Conservation (phyloP, 225 moss, liverwort and hornwort species). For the Pseudoscleropodium purum region DNA sequence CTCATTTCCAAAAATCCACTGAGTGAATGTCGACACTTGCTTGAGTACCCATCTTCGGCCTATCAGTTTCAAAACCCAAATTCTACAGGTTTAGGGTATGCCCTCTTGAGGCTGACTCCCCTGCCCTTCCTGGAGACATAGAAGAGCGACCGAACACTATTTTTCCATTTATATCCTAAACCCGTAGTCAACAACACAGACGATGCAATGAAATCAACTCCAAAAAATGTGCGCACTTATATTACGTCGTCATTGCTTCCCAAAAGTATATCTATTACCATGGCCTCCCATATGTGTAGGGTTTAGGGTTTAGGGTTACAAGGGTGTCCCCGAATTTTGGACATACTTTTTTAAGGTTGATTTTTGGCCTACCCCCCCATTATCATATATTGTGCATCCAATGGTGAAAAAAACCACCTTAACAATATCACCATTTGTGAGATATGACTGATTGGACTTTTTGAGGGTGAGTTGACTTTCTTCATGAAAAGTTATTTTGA, state of each 20-base stretch:
- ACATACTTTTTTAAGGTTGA: too few species aligned
- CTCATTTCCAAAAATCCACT: slow-evolving; percentile 62
- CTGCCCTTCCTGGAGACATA: slow-evolving; percentile 88
- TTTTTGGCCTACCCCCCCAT: too few species aligned
- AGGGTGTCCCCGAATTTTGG: too few species aligned
- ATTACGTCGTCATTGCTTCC: slow-evolving; percentile 74
- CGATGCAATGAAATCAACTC: slow-evolving; percentile 70
- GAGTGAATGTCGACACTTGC: slow-evolving; percentile 82
- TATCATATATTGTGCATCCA: too few species aligned
- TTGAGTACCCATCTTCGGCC: slow-evolving; percentile 87
- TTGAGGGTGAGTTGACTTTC: too few species aligned
- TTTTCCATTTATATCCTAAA: slow-evolving; percentile 97
- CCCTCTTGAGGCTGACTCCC: slow-evolving; percentile 79
- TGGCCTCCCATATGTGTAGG: slow-evolving; percentile 73
- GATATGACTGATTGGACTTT: too few species aligned
- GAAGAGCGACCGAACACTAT: slow-evolving; percentile 88
- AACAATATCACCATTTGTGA: too few species aligned
- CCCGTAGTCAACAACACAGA: slow-evolving; percentile 90
- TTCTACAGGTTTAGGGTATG: slow-evolving; percentile 69
- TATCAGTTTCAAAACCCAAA: slow-evolving; percentile 83
- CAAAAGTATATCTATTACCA: slow-evolving; percentile 78
- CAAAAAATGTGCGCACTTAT: slow-evolving; percentile 78
- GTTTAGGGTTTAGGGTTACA: too few species aligned
- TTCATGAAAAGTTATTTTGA: too few species aligned
- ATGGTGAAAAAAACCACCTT: too few species aligned